Base-by-base conservation (phyloP, 164 flowering plant genomes). In the Echeveria elegans region DNA sequence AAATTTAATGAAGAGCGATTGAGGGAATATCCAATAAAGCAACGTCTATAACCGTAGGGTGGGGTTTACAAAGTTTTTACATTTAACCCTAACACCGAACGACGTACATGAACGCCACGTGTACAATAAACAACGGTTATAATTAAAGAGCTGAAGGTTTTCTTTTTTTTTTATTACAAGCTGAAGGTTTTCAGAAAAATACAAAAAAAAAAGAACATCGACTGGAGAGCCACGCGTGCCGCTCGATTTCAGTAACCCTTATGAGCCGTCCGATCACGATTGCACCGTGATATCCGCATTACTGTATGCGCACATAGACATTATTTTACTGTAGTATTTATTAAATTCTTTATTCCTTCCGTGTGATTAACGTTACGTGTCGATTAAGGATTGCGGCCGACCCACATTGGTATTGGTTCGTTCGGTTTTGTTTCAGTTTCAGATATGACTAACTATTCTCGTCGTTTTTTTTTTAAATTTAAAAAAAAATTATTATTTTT, bases 151-250 rank as follows among this genome's bases (percentile, higher is more conserved):
- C n/a, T n/a, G n/a, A n/a, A n/a, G n/a, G n/a, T n/a, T n/a, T n/a
- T n/a, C n/a, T n/a, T n/a, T n/a, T n/a, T n/a, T n/a, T n/a, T n/a
- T n/a, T n/a, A n/a, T n/a, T n/a, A n/a, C n/a, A n/a, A 37, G 52
- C 34, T 76, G 70, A n/a, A 77, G 70, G 73, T 69, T 63, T 74
- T 64, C 69, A 23, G 59, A 53, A 61, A 67, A 78, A 71, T 67
- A 65, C 75, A n/a, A n/a, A n/a, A 66, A 76, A n/a, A 72, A 7
- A 8, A 53, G 67, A 38, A 48, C 19, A 66, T 66, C 6, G 75
- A 65, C 70, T 21, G 28, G 24, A 18, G 73, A 52, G 75, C 75
- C 19, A 26, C 75, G 77, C 77, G 75, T 77, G 80, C 75, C 69
- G 34, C 74, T 77, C 74, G 74, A 69, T 75, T 69, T 52, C 67